Percentiles rank a stretch among this genome's conserved stretches.
Conservation (phyloP, 129 eudicot species). For the Saussurea involucrata region DNA sequence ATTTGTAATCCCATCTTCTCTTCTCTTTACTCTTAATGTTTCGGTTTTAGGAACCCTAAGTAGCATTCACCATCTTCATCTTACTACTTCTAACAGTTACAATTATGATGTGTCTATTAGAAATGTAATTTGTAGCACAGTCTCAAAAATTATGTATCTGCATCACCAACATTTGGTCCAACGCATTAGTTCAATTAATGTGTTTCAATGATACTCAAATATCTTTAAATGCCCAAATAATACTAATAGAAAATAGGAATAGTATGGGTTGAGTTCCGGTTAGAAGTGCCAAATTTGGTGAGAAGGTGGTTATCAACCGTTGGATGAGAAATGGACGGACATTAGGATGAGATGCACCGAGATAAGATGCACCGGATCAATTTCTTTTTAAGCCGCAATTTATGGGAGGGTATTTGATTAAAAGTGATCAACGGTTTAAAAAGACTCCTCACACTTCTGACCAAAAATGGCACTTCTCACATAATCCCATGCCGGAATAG, state of each 20-base stretch:
- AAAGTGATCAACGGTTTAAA: too few relatives aligned
- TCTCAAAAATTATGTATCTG: background rate
- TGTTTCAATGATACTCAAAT: background rate
- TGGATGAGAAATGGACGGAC: too few relatives aligned
- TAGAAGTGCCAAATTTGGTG: too few relatives aligned
- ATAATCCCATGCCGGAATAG: too few relatives aligned
- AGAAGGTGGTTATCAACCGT: too few relatives aligned
- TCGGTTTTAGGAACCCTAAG: constrained; percentile 13
- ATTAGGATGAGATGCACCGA: too few relatives aligned
- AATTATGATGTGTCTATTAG: background rate
- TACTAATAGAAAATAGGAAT: background rate
- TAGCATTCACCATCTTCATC: background rate
- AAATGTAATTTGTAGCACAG: background rate
- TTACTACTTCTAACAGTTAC: background rate
- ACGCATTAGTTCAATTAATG: background rate
- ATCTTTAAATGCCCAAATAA: background rate
- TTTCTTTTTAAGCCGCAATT: too few relatives aligned
- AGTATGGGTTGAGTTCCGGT: too few relatives aligned
- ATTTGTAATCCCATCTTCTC: background rate
- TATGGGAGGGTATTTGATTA: too few relatives aligned
- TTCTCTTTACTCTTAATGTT: background rate
- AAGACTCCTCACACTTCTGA: too few relatives aligned
- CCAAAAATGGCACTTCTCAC: too few relatives aligned
- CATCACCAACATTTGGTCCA: background rate
- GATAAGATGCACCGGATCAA: too few relatives aligned